These are phyloP conservation scores for Acacia crassicarpa DNA, from an alignment of 306 rosid genomes.

Conservation along the genomic window DNA sequence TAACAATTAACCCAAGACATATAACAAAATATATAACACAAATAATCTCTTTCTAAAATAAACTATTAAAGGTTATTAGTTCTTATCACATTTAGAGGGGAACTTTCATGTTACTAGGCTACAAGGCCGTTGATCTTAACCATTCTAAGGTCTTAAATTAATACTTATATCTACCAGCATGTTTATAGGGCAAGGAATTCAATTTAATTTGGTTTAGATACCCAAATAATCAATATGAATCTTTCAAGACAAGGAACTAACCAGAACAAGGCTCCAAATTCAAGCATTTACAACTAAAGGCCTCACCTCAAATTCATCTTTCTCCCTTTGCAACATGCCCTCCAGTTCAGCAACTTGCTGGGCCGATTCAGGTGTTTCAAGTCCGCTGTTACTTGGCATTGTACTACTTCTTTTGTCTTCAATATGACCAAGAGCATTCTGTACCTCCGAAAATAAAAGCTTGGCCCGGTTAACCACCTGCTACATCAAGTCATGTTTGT, in stretches of 20 bases:
- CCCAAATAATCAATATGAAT: constrained; percentile 6
- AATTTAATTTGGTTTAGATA: not conserved
- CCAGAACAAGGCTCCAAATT: constrained; percentile 26
- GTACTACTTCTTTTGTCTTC: constrained; percentile 53
- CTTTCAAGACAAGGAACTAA: constrained; percentile 8
- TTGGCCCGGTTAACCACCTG: constrained; percentile 77
- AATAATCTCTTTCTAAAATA: no score
- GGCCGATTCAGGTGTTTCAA: constrained; percentile 52
- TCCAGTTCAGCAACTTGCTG: constrained; percentile 70
- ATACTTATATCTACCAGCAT: not conserved
- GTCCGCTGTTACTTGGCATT: constrained; percentile 35
- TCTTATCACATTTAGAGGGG: no score
- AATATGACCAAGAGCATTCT: constrained; percentile 73
- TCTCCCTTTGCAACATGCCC: constrained; percentile 77
- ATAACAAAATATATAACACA: no score
- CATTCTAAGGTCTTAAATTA: not conserved
- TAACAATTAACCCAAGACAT: no score
- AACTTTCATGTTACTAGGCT: no score
- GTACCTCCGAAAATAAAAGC: constrained; percentile 80
- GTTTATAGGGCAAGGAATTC: not conserved
- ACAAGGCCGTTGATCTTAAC: no score
- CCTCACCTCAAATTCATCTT: constrained; percentile 82
- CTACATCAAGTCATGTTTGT: constrained; percentile 31
- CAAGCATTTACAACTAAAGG: constrained; percentile 22
- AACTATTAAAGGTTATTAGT: no score